Evolutionary conservation across 441 rosid genomes (phyloP), one percentile per base, ranked within the genome.

Genomic region (Arabidopsis lyrata): DNA sequence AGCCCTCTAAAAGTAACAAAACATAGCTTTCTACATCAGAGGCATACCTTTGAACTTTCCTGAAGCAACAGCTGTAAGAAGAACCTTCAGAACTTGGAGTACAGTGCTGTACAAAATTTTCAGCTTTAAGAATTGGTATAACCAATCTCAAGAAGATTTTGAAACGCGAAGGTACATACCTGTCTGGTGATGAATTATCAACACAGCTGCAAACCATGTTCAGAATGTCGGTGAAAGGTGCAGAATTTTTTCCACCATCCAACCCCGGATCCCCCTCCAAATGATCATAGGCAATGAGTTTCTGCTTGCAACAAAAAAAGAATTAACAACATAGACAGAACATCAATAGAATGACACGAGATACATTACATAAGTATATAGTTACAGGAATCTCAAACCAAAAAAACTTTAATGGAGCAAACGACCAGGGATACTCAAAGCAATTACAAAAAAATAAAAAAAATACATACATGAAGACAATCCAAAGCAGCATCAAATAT

Each of bases 241-340:
- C 88, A 60, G 80, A 85, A 75, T 91, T 90, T 84, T 88, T 91
- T 53, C 98, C 99, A 50, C 94, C 91, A 72, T 88, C 96, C 75
- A 93, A 82, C 61, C 99, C 99, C 50, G 95, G 99, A 88, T 95
- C 98, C 72, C 99, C 99, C 86, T 93, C 98, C 72, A 96, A 78
- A 79, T 96, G 99, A 78, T 96, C 92, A 57, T 96, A 96, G n/a
- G 99, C 97, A 78, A 96, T 91, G 61, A 93, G 92, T 91, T 91
- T 96, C 99, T 96, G 97, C 48, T 70, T 56, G 63, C 61, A 64
- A 22, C 73, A 78, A 70, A 77, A 61, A 66, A 81, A 72, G 54
- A 57, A 76, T 54, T 31, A 49, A 15, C 48, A 70, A 34, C 66
- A 66, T 32, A 22, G 54, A 60, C 35, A 70, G 35, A 42, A 55